Evolutionary conservation across 306 rosid genomes (phyloP).

Genomic region (Cicer pinnatifidum): DNA sequence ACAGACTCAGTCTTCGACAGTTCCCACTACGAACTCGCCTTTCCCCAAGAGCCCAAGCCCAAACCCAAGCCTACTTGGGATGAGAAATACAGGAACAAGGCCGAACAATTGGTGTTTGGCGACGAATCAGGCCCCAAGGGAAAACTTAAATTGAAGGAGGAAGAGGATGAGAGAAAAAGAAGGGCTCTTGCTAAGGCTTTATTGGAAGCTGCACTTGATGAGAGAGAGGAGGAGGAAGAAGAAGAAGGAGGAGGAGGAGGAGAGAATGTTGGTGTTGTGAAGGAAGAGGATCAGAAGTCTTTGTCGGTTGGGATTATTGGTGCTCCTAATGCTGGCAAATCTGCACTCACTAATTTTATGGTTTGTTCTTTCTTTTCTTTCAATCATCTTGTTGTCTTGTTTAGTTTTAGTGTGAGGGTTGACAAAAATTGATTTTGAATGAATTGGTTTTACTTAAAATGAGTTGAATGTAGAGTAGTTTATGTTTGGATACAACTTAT

Average conservation of each 20-base stretch:
- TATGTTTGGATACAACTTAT: too few species aligned
- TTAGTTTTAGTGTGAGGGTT: background rate
- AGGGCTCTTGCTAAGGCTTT: slow-evolving; percentile 74
- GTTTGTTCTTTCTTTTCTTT: slow-evolving; percentile 45
- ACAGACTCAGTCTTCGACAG: slow-evolving; percentile 73
- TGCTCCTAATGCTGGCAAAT: slow-evolving; percentile 96
- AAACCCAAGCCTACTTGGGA: slow-evolving; percentile 63
- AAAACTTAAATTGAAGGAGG: slow-evolving; percentile 55
- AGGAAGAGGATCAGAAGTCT: slow-evolving; percentile 87
- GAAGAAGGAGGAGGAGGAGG: background rate
- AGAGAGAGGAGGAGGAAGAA: slow-evolving; percentile 44
- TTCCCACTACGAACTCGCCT: slow-evolving; percentile 57
- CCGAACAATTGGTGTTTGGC: slow-evolving; percentile 56
- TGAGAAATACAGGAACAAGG: slow-evolving; percentile 56
- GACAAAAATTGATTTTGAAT: too few species aligned
- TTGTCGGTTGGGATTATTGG: slow-evolving; percentile 88
- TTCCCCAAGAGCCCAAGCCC: slow-evolving; percentile 24
- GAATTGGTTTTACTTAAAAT: too few species aligned
- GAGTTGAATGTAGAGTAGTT: too few species aligned
- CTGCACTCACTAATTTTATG: slow-evolving; percentile 86
- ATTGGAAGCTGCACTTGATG: slow-evolving; percentile 68
- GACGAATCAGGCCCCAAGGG: slow-evolving; percentile 46
- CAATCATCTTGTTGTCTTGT: background rate
- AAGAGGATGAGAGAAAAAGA: slow-evolving; percentile 59
- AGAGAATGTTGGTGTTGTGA: slow-evolving; percentile 45